phyloP scores from a whole-genome alignment of 2,329 filamentous ascomycete species.

The Claviceps paspali region DNA sequence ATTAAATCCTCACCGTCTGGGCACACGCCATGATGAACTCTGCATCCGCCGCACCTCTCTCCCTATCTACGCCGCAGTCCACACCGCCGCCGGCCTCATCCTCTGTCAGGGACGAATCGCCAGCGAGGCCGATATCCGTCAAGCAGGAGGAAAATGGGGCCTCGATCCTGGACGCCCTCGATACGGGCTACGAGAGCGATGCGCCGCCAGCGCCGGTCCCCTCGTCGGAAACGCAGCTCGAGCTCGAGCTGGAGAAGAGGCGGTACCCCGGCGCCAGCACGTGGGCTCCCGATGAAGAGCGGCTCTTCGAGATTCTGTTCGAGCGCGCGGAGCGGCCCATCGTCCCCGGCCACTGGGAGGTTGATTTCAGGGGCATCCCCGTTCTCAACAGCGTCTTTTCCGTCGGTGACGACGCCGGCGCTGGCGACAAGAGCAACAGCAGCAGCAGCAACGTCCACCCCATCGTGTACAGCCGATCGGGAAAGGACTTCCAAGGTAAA shows the following conservation, averaged over 20 bases:
- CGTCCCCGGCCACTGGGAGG: constrained; percentile 24
- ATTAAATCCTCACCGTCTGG: no score
- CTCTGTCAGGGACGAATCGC: neutral
- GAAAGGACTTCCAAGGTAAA: constrained; percentile 23
- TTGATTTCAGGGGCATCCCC: constrained; percentile 25
- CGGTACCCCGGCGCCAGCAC: constrained; percentile 26
- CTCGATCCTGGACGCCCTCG: constrained; percentile 1
- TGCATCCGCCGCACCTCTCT: neutral
- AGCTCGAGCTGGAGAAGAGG: constrained; percentile 29
- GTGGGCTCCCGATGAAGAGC: constrained; percentile 36
- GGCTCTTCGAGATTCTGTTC: constrained; percentile 26
- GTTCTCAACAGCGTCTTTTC: constrained; percentile 22
- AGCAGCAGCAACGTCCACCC: constrained; percentile 15
- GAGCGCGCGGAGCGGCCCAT: constrained; percentile 25
- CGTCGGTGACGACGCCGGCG: constrained; percentile 13
- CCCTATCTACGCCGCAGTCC: neutral
- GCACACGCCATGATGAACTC: neutral
- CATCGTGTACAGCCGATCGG: constrained; percentile 22
- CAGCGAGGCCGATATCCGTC: neutral
- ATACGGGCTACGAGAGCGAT: constrained; percentile 6
- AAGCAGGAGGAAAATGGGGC: constrained; percentile 3
- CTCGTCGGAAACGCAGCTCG: constrained; percentile 5
- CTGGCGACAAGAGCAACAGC: neutral
- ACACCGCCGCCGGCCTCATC: neutral
- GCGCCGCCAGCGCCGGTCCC: neutral